phyloP scores from a whole-genome alignment of 2,329 filamentous ascomycete species.

The Claviceps digitariae region DNA sequence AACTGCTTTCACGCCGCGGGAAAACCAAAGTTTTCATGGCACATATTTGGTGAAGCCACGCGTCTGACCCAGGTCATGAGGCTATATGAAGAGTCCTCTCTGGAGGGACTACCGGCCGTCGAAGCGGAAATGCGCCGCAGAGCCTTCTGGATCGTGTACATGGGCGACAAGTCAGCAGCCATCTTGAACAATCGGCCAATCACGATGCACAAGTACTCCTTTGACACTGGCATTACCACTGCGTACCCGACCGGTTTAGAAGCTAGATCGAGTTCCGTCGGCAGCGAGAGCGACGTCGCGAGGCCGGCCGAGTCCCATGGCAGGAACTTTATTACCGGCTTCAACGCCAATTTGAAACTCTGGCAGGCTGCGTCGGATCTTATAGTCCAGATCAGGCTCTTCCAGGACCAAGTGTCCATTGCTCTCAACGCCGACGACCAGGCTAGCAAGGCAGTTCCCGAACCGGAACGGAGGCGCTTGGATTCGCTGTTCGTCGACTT shows the following conservation, averaged over 20 bases:
- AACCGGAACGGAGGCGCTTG: constrained; percentile 18
- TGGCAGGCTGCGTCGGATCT: constrained; percentile 28
- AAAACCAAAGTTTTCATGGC: constrained; percentile 29
- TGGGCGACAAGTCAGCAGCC: constrained; percentile 26
- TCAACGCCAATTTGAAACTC: constrained; percentile 27
- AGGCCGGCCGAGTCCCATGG: constrained; percentile 7
- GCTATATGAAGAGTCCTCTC: constrained; percentile 25
- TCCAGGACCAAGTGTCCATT: constrained; percentile 14
- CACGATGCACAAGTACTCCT: constrained; percentile 29
- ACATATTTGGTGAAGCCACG: constrained; percentile 30
- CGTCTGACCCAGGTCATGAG: constrained; percentile 29
- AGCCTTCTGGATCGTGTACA: constrained; percentile 26
- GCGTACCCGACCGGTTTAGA: constrained; percentile 20
- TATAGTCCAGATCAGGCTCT: constrained; percentile 21
- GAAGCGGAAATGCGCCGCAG: constrained; percentile 25
- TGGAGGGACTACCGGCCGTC: constrained; percentile 20
- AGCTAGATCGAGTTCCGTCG: constrained; percentile 9
- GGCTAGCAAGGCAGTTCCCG: constrained; percentile 5
- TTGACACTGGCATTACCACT: constrained; percentile 25
- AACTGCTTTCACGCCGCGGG: constrained; percentile 30
- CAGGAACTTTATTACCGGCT: constrained; percentile 23
- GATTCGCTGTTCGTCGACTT: constrained; percentile 25
- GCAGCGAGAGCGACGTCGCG: constrained; percentile 6
- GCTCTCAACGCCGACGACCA: neutral
- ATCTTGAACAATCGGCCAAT: constrained; percentile 28